phyloP scores from a whole-genome alignment of 768 basidiomycete genomes.

The Coprinopsis strossmayeri region DNA sequence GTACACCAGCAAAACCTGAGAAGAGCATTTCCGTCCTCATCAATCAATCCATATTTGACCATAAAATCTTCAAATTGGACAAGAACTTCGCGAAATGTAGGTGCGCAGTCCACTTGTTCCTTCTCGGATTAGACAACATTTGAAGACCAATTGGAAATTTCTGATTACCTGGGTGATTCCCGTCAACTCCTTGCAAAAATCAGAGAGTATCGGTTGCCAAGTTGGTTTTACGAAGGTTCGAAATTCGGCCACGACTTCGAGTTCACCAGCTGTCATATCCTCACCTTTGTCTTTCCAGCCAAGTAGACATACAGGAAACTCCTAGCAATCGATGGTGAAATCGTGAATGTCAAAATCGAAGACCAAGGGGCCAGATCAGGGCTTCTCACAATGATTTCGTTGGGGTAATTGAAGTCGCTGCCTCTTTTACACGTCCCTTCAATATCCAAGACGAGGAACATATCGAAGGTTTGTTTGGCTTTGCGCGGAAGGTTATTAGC shows the following conservation, averaged over 20 bases:
- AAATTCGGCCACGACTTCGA: conserved; percentile 78
- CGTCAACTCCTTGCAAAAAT: conserved; percentile 83
- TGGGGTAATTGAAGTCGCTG: conserved; percentile 75
- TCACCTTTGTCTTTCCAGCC: conserved; percentile 65
- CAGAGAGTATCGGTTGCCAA: conserved; percentile 75
- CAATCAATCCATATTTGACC: conserved; percentile 62
- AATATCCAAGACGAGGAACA: conserved; percentile 84
- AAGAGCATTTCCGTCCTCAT: conserved; percentile 46
- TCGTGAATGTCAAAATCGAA: not conserved
- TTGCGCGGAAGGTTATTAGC: conserved; percentile 8
- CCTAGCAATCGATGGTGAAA: conserved; percentile 38
- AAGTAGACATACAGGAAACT: conserved; percentile 89
- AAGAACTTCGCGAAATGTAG: conserved; percentile 67
- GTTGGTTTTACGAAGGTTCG: conserved; percentile 83
- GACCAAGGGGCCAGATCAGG: conserved; percentile 1
- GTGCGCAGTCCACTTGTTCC: conserved; percentile 77
- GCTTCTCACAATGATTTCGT: conserved; percentile 86
- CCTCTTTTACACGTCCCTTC: conserved; percentile 77
- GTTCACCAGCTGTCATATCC: conserved; percentile 43
- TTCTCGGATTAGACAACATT: conserved; percentile 20
- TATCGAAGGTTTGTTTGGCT: conserved; percentile 52
- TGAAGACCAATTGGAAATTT: not conserved
- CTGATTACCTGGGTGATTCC: conserved; percentile 83
- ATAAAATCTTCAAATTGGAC: conserved; percentile 61
- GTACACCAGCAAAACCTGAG: conserved; percentile 76